phyloP scores from a whole-genome alignment of 1,139 yeast genomes.

The Zygosaccharomyces pseudobailii region DNA sequence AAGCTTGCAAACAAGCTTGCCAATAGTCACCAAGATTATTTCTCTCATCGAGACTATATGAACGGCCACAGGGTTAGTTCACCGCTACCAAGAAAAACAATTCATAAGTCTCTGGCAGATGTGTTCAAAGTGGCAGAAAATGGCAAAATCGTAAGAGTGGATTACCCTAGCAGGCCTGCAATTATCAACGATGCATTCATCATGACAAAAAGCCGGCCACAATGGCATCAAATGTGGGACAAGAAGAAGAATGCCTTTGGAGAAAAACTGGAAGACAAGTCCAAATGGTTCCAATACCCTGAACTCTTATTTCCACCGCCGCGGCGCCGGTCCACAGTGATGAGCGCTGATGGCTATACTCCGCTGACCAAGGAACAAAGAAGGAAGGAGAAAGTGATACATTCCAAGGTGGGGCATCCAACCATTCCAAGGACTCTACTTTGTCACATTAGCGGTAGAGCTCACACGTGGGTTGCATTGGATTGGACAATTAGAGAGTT shows the following conservation, averaged over 20 bases:
- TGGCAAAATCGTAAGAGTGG: slow-evolving; percentile 31
- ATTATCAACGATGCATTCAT: slow-evolving; percentile 29
- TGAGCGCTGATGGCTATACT: slow-evolving; percentile 21
- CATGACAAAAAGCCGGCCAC: slow-evolving; percentile 21
- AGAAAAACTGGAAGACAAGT: slow-evolving; percentile 12
- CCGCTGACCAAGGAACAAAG: slow-evolving; percentile 27
- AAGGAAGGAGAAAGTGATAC: slow-evolving; percentile 21
- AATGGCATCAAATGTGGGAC: slow-evolving; percentile 26
- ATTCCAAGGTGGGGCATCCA: slow-evolving; percentile 21
- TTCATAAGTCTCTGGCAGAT: slow-evolving; percentile 11
- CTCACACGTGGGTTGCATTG: slow-evolving; percentile 74
- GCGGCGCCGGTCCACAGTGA: slow-evolving; percentile 2
- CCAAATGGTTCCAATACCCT: slow-evolving; percentile 20
- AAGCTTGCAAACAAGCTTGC: slow-evolving; percentile 14
- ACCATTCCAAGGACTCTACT: slow-evolving; percentile 49
- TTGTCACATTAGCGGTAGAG: slow-evolving; percentile 64
- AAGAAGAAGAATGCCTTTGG: slow-evolving; percentile 17
- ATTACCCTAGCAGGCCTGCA: slow-evolving; percentile 33
- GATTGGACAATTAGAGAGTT: slow-evolving; percentile 59
- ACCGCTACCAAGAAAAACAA: slow-evolving; percentile 13
- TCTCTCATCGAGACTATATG: slow-evolving; percentile 12
- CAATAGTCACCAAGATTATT: slow-evolving; percentile 14
- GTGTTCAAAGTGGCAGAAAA: slow-evolving; percentile 21
- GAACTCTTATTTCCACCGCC: slow-evolving; percentile 18
- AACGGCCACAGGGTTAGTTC: slow-evolving; percentile 10